Base-by-base conservation (phyloP, 345 rosid genomes). In the Durio zibethinus region DNA sequence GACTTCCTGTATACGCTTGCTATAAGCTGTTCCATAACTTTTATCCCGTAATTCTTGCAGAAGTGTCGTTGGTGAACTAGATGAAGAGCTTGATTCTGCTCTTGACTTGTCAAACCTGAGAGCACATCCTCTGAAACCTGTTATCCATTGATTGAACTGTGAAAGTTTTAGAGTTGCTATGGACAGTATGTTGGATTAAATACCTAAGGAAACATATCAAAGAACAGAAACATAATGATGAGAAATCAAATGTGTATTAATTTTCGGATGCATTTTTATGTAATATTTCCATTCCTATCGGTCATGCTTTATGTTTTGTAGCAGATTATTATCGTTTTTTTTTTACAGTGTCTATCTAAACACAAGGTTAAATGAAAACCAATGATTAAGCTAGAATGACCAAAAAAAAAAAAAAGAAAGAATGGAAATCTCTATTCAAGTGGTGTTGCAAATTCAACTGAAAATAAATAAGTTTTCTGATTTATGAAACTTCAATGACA, bases 121-220 rank as follows among this genome's bases (percentile, higher is more conserved):
- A 86, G 99, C 99, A 77, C 97, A 96, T 80, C 99, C 97, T 63
- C 88, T 96, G 73, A 96, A 96, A 85, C 94, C 98, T 9, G 94
- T 96, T 42, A 83, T 92, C 81, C 99, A 93, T 82, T 96, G 86
- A 88, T 81, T 69, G 38, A 10, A 66, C 38, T 11, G 5, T 42
- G 8, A 23, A 53, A 18, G 74, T 36, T n/a, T 47, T 43, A 10
- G 48, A 71, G 59, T 29, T 48, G 59, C 15, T 10, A 48, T 2
- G 21, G 27, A 48, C 59, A 20, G 47, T 23, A 50, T 29, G 25
- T 50, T 31, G 60, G 74, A 48, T 48, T 48, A 29, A 29, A 20
- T 71, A 48, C 27, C 43, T 71, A 29, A 48, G 27, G 15, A 29
- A 47, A 70, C 74, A 48, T 70, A 27, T 50, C 12, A 4, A 29